Conservation (phyloP, 2,329 filamentous ascomycete species). For the Aspergillus fructus region DNA sequence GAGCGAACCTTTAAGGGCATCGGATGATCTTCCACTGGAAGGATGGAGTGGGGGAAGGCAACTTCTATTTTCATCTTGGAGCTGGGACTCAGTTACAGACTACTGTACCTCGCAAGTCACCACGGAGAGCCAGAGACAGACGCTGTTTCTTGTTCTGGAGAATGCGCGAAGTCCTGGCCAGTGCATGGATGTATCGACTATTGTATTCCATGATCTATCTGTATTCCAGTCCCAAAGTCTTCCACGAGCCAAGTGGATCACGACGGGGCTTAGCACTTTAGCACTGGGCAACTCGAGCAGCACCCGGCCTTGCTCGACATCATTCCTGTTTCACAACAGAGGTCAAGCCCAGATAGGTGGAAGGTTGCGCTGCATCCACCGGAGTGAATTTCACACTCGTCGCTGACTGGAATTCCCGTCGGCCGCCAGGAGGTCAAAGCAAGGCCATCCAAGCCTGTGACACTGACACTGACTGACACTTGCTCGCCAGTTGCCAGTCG, state of each 20-base stretch:
- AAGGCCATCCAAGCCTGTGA: not conserved
- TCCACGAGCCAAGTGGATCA: slow-evolving; percentile 22
- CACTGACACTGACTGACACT: not conserved
- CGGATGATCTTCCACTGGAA: slow-evolving; percentile 20
- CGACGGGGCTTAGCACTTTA: slow-evolving; percentile 29
- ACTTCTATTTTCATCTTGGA: not conserved
- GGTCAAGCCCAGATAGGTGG: not conserved
- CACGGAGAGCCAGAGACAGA: too few relatives aligned
- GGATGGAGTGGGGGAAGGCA: slow-evolving; percentile 5
- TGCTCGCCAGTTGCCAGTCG: not conserved
- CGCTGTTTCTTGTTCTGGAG: too few relatives aligned
- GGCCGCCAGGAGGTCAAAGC: not conserved
- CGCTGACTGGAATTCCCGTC: not conserved
- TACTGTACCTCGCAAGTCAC: too few relatives aligned
- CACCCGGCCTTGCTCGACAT: not conserved
- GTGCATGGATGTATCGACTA: not conserved
- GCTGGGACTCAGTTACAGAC: too few relatives aligned
- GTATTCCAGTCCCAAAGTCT: slow-evolving; percentile 1
- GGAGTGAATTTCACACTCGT: not conserved
- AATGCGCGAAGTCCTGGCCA: too few relatives aligned
- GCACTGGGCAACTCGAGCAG: not conserved
- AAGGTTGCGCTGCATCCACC: not conserved
- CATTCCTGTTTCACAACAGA: slow-evolving; percentile 3
- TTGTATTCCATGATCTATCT: not conserved
- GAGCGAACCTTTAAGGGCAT: slow-evolving; percentile 8